A percentile compares a stretch with the other conserved stretches of the same genome.
phyloP scores from a whole-genome alignment of 345 rosid genomes.

The Gossypium longicalyx region DNA sequence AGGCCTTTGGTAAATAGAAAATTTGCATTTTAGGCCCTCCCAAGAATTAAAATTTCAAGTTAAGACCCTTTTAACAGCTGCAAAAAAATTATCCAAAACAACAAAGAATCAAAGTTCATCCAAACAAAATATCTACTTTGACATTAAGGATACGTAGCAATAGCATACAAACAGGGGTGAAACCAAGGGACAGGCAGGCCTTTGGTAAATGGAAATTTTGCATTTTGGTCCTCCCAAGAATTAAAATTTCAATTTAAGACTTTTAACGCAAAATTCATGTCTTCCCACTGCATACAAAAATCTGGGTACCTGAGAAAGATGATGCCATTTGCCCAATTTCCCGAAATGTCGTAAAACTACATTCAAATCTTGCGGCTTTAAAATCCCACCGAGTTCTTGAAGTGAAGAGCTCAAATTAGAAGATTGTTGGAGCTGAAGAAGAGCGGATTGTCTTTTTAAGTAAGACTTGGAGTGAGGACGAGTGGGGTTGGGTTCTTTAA shows the following conservation, averaged over 20 bases:
- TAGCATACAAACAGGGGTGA: not conserved
- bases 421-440: conserved; percentile 54
- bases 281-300: not conserved
- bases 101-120: not conserved
- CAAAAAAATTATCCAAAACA: conserved; percentile 23
- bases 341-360: conserved; percentile 70
- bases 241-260: no score
- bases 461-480: conserved; percentile 51
- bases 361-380: conserved; percentile 86
- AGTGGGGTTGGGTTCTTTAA: conserved; percentile 20
- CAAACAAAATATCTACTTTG: not conserved
- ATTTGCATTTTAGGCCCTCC: no score
- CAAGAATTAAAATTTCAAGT: no score
- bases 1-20: no score
- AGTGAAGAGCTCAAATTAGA: conserved; percentile 54
- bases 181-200: no score
- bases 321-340: conserved; percentile 51
- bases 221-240: no score
- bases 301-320: conserved; percentile 57
- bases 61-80: conserved; percentile 45
- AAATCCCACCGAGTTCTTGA: conserved; percentile 44
- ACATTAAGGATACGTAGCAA: not conserved
- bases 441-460: conserved; percentile 61
- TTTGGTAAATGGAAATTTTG: no score
- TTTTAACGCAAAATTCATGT: conserved; percentile 24